Base-by-base conservation (phyloP, 257 asterid genomes). In the Asclepias syriaca region DNA sequence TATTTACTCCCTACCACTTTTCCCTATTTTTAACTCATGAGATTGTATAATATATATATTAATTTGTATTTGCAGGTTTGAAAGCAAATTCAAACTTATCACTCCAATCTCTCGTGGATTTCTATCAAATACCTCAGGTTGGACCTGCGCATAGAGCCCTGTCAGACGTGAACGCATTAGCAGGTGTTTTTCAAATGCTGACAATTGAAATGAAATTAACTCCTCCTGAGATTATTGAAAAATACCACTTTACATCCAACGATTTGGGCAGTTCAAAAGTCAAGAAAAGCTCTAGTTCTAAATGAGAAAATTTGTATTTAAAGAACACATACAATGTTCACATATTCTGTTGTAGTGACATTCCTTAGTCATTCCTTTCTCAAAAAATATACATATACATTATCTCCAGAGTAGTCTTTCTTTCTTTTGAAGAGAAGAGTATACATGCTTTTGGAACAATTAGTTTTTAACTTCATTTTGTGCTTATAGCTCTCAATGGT, bases 71-170 rank as follows among this genome's bases (percentile, higher is more conserved):
- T 56, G 77, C 86, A 94, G 98, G 95, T 51, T 14, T 75, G 1
- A 82, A 87, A 72, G 87, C 53, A 54, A 78, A 80, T 66, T 37
- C 82, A 65, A 84, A 74, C 71, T 58, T 37, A 45, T 66, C 83
- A n/a, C 78, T 94, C 76, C 87, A 87, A 83, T 85, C 87, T 57
- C 89, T 93, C 3, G 77, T 95, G 1, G 83, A 89, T 63, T 70
- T 81, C 81, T 94, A 82, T 65, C 48, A 64, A 48, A 87, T 94
- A 82, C 89, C 88, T 6, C 68, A 84, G 63, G 68, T 76, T 9
- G 96, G 96, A 53, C 68, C 85, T 48, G 93, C 96, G 5, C 97
- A 94, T 72, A 85, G 98, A 79, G 98, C 99, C 12, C 77, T 90
- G 48, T 82, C 89, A 8, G 99, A 92, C 57, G 99, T 90, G 64